A percentile compares a stretch with the other conserved stretches of the same genome.
These are phyloP conservation scores for Paecilomyces dactylethromorphus DNA, from an alignment of 2,329 filamentous ascomycete species.

Conservation along the genomic window DNA sequence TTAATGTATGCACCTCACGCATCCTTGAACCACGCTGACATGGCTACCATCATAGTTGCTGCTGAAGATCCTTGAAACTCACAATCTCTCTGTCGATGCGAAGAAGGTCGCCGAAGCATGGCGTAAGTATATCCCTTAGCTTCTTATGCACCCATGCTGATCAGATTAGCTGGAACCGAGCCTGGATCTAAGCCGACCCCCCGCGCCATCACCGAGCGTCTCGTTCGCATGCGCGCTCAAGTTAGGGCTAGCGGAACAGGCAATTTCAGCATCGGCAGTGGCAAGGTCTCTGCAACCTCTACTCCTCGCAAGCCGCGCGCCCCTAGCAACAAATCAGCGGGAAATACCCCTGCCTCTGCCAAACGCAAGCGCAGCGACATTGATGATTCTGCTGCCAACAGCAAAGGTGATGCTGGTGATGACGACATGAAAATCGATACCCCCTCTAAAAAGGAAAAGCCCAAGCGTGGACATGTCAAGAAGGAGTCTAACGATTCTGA, in stretches of 20 bases:
- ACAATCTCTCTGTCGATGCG: constrained; percentile 27
- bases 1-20: background rate
- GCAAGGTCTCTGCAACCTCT: constrained; percentile 1
- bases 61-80: constrained; percentile 34
- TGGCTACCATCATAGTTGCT: constrained; percentile 24
- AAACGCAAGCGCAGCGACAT: constrained; percentile 13
- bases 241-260: constrained; percentile 11
- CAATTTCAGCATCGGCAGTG: constrained; percentile 12
- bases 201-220: constrained; percentile 33
- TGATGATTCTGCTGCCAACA: constrained; percentile 1
- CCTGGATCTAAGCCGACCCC: constrained; percentile 24
- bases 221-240: constrained; percentile 26
- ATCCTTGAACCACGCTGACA: background rate
- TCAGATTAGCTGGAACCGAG: constrained; percentile 8
- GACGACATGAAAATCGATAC: background rate
- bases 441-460: constrained; percentile 1
- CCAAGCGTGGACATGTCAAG: constrained; percentile 5
- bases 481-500: constrained; percentile 3
- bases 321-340: constrained; percentile 3
- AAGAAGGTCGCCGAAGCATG: constrained; percentile 29
- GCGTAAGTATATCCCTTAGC: constrained; percentile 23
- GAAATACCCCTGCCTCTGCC: constrained; percentile 6
- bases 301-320: background rate
- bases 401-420: background rate
- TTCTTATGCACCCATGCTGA: background rate